These are phyloP conservation scores for Nakataea oryzae DNA, from an alignment of 2,329 filamentous ascomycete genomes.

Conservation along the genomic window DNA sequence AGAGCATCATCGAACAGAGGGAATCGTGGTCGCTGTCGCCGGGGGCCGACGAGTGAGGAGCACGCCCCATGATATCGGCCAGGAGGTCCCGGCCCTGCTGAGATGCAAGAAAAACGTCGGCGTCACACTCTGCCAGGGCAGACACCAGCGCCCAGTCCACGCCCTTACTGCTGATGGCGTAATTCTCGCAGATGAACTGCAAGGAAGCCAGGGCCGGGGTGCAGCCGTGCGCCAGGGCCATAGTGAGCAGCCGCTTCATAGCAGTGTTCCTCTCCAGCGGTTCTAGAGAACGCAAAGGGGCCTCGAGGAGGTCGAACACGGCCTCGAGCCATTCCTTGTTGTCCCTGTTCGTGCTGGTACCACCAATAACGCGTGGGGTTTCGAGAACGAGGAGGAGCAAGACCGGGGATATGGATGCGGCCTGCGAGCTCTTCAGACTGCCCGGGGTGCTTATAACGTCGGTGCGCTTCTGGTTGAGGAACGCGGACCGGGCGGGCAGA, in stretches of 20 bases:
- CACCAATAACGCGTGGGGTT: conserved; percentile 17
- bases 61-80: conserved; percentile 22
- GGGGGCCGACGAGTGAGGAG: conserved; percentile 6
- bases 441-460: conserved; percentile 30
- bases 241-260: conserved; percentile 19
- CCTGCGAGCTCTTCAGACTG: conserved; percentile 21
- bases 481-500: conserved; percentile 37
- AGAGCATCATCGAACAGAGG: conserved; percentile 22
- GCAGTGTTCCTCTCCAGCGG: conserved; percentile 12
- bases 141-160: conserved; percentile 31
- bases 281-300: conserved; percentile 13
- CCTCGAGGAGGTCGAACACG: conserved; percentile 21
- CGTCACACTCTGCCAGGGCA: conserved; percentile 30
- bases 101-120: conserved; percentile 31
- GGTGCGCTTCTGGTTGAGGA: conserved; percentile 29
- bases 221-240: conserved; percentile 18
- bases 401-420: conserved; percentile 27
- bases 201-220: conserved; percentile 28
- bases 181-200: conserved; percentile 28
- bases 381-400: conserved; percentile 31
- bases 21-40: conserved; percentile 10
- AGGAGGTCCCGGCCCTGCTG: conserved; percentile 28
- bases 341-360: conserved; percentile 26
- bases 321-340: conserved; percentile 28
- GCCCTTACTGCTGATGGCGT: conserved; percentile 24